These are phyloP conservation scores for Cicer judaicum DNA, from an alignment of 306 rosid genomes.

Conservation along the genomic window DNA sequence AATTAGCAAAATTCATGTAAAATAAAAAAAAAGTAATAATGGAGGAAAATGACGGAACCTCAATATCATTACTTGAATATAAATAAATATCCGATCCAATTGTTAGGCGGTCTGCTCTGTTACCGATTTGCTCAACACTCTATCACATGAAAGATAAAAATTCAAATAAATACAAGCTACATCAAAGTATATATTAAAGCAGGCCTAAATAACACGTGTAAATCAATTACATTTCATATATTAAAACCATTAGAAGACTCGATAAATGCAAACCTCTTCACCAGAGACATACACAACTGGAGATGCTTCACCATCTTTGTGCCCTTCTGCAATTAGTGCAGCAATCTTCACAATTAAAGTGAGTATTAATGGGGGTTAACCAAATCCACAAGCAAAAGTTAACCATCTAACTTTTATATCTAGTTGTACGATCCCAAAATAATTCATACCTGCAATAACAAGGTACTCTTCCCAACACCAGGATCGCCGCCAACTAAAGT, in stretches of 20 bases:
- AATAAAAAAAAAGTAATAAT: neutral
- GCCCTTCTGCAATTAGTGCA: slow-evolving; percentile 71
- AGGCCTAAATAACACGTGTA: slow-evolving; percentile 19
- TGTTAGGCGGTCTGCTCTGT: slow-evolving; percentile 85
- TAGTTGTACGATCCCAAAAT: slow-evolving; percentile 28
- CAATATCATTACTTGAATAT: slow-evolving; percentile 86
- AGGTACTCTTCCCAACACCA: slow-evolving; percentile 97
- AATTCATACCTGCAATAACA: slow-evolving; percentile 74
- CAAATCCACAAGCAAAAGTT: slow-evolving; percentile 25
- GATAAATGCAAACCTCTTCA: slow-evolving; percentile 76
- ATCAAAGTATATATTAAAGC: slow-evolving; percentile 11
- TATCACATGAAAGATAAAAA: slow-evolving; percentile 46
- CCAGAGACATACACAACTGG: slow-evolving; percentile 91
- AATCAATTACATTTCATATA: slow-evolving; percentile 17
- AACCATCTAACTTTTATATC: slow-evolving; percentile 26
- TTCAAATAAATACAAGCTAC: neutral
- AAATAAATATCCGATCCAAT: slow-evolving; percentile 74
- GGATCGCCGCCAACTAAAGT: slow-evolving; percentile 95
- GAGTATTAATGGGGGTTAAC: slow-evolving; percentile 9
- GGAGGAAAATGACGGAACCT: slow-evolving; percentile 55
- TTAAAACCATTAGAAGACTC: slow-evolving; percentile 33
- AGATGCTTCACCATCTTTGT: slow-evolving; percentile 50
- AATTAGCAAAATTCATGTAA: slow-evolving; percentile 28
- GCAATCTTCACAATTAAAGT: slow-evolving; percentile 64
- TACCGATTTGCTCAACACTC: slow-evolving; percentile 94